Base-by-base conservation (phyloP, 495 filamentous ascomycete genomes). In the Xeromyces bisporus region DNA sequence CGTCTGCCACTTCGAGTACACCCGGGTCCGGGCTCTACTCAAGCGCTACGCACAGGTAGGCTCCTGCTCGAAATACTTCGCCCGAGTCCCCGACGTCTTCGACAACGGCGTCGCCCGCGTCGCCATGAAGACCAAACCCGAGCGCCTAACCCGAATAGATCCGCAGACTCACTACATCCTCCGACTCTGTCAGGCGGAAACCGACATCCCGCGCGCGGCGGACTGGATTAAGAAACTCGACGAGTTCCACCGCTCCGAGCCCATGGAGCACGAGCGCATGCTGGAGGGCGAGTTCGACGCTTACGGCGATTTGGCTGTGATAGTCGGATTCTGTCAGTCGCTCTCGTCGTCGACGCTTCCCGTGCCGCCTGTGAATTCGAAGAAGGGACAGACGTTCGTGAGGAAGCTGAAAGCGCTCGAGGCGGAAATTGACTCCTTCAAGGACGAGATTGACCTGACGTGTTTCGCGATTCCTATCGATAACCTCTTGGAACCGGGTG, bases 1-100 rank as follows among this genome's bases (percentile, higher is more conserved):
- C 26, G 36, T 55, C 8, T 55, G 46, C 31, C 37, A 58, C 23
- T 32, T 54, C 3, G 56, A 58, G 26, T 60, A 53, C 35, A 16
- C 13, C n/a, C 46, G 47, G 3, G 39, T 42, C 0, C 48, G 50
- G 18, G 23, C 25, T 3, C 7, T 36, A 1, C 48, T 60, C 33
- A 54, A 43, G 30, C 48, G 51, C 15, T 33, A 44, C 7, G 35
- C 53, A 1, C 51, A 55, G 28, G 35, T 33, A 0, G 31, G 14
- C 1, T 31, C 24, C 1, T 53, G 52, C 2, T 14, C 10, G 1
- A 44, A 50, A 29, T 44, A 40, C 27, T 60, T 62, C 36, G 49
- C 42, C 36, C 50, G 56, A 2, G 9, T 53, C 1, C 36, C 42
- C 1, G 42, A 34, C 31, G 28, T 29, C 2, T 39, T 38, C 26